Base-by-base conservation (phyloP, 2,329 filamentous ascomycete genomes). In the Aspergillus pseudoglaucus region DNA sequence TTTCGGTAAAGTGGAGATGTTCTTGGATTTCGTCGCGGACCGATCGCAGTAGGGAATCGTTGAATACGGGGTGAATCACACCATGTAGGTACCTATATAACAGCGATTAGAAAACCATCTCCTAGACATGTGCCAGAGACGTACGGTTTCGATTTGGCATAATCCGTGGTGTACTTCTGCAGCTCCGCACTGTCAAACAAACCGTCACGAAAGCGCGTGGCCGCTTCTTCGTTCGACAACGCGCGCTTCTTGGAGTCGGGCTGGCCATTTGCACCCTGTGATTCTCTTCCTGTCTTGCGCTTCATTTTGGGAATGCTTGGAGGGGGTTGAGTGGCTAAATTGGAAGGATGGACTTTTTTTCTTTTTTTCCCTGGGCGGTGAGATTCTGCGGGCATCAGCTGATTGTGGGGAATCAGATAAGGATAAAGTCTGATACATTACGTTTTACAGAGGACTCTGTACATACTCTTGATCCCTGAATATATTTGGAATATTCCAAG, bases 1-100 rank as follows among this genome's bases (percentile, higher is more conserved):
- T 98, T 59, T 90, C 90, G 10, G 93, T 96, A 74, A 98, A 98
- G 57, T 88, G 84, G 57, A 98, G 87, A 64, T 95, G 90, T 58
- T 86, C 79, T 68, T 85, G 85, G 68, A 97, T 91, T 73, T 98
- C 93, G 62, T 80, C 74, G 64, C 93, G 90, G 50, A 98, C 93
- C 47, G 81, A 78, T 61, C 90, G 90, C 42, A 98, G 81, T 15
- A 98, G 83, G 42, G 76, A 69, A 59, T 91, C 85, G 69, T 93
- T 77, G 65, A 97, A 85, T 39, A 98, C 76, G 46, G 81, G 75
- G 57, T 83, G 78, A 63, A 98, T 95, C 45, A 98, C 91, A 58
- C 87, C 87, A 68, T 98, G 91, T 66, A 91, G 90, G 76, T 98
- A 98, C 4, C 79, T 82, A 51, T 1, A 47, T 42, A 22, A 15